Conservation (phyloP, 2,329 filamentous ascomycete genomes). For the Diplocarpon mali region DNA sequence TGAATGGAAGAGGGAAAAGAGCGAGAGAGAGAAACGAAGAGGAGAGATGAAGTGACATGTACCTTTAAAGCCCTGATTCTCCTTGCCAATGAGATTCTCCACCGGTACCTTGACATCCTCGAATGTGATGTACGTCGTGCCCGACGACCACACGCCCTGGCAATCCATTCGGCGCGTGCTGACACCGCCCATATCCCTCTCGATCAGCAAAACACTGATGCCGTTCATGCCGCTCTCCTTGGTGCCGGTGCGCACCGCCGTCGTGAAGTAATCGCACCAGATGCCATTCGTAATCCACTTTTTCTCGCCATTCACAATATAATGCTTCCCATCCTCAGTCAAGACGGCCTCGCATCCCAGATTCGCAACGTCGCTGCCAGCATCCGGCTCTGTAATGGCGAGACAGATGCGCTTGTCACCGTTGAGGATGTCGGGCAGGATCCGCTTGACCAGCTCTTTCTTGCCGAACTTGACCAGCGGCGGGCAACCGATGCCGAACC, state of each 20-base stretch:
- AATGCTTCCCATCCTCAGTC: constrained; percentile 92
- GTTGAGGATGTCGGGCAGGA: constrained; percentile 75
- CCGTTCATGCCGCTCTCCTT: constrained; percentile 78
- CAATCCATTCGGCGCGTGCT: constrained; percentile 95
- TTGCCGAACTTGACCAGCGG: constrained; percentile 87
- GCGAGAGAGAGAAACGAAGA: background rate
- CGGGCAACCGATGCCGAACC: constrained; percentile 91
- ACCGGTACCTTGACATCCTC: constrained; percentile 99
- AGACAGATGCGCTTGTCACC: constrained; percentile 97
- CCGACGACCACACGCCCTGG: constrained; percentile 91
- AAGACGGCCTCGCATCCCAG: constrained; percentile 92
- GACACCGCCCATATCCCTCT: constrained; percentile 74
- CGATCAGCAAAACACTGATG: constrained; percentile 81
- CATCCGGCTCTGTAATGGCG: constrained; percentile 94
- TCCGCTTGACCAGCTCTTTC: constrained; percentile 72
- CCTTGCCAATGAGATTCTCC: constrained; percentile 96
- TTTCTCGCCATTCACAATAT: constrained; percentile 99
- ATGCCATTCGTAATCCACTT: constrained; percentile 99
- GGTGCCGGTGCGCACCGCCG: constrained; percentile 74
- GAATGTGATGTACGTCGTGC: constrained; percentile 95
- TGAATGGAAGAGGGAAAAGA: background rate
- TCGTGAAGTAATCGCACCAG: constrained; percentile 96
- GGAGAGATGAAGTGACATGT: constrained; percentile 11
- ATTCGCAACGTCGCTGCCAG: constrained; percentile 90
- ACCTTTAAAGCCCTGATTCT: constrained; percentile 94